Conservation (phyloP, 805 yeast genomes). For the Zygoascus flipseniorum region DNA sequence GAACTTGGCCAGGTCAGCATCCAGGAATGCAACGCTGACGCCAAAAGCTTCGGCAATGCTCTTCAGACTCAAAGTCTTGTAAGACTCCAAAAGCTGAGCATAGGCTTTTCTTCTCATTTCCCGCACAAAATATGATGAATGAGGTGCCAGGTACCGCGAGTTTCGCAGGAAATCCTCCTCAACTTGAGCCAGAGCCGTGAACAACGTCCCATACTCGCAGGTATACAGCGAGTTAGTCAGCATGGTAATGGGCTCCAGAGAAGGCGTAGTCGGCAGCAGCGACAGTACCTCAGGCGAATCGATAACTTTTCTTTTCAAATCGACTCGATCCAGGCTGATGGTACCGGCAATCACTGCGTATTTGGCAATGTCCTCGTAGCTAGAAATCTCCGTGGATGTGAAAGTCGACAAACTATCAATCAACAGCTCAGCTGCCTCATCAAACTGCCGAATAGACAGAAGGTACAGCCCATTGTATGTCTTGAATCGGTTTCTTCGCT, state of each 20-base stretch:
- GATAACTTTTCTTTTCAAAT: conserved; percentile 72
- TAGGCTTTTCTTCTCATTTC: conserved; percentile 95
- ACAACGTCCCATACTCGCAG: conserved; percentile 75
- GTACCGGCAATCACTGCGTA: conserved; percentile 87
- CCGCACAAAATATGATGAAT: conserved; percentile 75
- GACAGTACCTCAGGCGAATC: conserved; percentile 92
- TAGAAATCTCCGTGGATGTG: conserved; percentile 82
- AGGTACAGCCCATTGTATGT: conserved; percentile 81
- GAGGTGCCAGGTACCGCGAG: conserved; percentile 64
- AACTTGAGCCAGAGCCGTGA: conserved; percentile 68
- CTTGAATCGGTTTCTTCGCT: conserved; percentile 89
- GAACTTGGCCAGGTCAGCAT: conserved; percentile 74
- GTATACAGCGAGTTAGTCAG: conserved; percentile 81
- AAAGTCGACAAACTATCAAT: conserved; percentile 92
- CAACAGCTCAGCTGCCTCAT: conserved; percentile 74
- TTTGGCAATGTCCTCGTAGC: conserved; percentile 83
- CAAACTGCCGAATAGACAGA: conserved; percentile 77
- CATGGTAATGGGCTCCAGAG: conserved; percentile 71
- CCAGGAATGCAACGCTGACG: conserved; percentile 80
- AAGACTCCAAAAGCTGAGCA: conserved; percentile 87
- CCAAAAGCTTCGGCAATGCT: conserved; percentile 94
- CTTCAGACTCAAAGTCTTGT: conserved; percentile 78
- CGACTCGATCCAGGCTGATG: conserved; percentile 71
- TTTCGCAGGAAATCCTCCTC: conserved; percentile 59
- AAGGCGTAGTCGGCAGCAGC: conserved; percentile 59